Base-by-base conservation (phyloP, 2,329 filamentous ascomycete genomes). In the Aphanoascus verrucosus region DNA sequence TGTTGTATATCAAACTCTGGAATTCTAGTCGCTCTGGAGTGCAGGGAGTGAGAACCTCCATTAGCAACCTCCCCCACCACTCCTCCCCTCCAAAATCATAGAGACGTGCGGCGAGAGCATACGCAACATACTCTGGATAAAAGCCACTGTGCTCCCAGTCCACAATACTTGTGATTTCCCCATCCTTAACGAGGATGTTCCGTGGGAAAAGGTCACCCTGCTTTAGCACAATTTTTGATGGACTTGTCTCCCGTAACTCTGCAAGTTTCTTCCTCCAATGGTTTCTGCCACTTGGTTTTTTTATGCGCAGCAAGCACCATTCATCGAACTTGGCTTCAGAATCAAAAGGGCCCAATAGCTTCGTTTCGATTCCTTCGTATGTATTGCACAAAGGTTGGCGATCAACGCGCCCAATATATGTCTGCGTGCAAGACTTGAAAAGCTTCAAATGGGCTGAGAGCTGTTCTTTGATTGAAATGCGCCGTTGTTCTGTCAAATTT, bases 131-230 rank as follows among this genome's bases (percentile, higher is more conserved):
- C 38, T 56, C 49, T 1, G 59, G 54, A 19, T 54, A 60, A 55
- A 58, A 59, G 4, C 58, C 60, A 9, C 58, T 58, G 43, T 51
- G 53, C 43, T 61, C 60, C 59, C 59, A 62, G 45, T 61, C 59
- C 28, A 61, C 49, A 34, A 62, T 49, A 2, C 54, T 59, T 1
- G 56, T 61, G 5, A 62, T 59, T 31, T 54, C 53, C 43, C 59
- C 56, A 12, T 54, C 32, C 17, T 56, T 34, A 48, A 57, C 59
- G 12, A 62, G 34, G 17, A 62, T 50, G 50, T 62, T 62, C 9
- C 52, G 47, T 9, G 57, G 41, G 9, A 49, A 44, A 2, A 62
- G 53, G 48, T 62, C 59, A n/a, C 54, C 58, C 47, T 62, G 60
- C 11, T 54, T 54, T 23, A 60, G 48, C 32, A 46, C 47, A 49